Evolutionary conservation across 1,284 basidiomycete species (phyloP), one percentile per base, ranked within the genome.

Genomic region (Blastosporella zonata): DNA sequence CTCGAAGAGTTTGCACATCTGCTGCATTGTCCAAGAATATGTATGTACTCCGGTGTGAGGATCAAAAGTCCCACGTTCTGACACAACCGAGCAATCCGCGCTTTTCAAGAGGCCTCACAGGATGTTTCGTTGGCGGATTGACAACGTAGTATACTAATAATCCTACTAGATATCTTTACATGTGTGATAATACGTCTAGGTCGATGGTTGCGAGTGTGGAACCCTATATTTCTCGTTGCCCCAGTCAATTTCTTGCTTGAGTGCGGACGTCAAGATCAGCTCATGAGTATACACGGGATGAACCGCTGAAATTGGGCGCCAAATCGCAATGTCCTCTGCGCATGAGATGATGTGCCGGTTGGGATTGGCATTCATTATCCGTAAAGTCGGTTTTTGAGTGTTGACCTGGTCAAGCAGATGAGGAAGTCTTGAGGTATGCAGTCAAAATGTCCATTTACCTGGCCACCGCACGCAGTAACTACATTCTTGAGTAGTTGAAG

Each of bases 191-290:
- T n/a, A n/a, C n/a, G n/a, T n/a, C n/a, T n/a, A n/a, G n/a, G n/a
- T n/a, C n/a, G 29, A 38, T 37, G 18, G 13, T 12, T 27, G 9
- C 6, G 62, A 60, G 5, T 58, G 57, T 15, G 55, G 48, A 18
- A 74, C 62, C 35, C 57, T 61, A 49, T 65, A 69, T 20, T 56
- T 61, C 9, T 60, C 59, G 45, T 73, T 71, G 17, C 83, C 74
- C 80, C 80, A 86, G 23, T 82, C 79, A 33, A 87, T 68, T 57
- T 81, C 66, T 62, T 90, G 88, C 52, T 69, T 77, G 59, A 90
- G 63, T 2, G 80, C 78, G 0, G 75, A 78, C 20, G 72, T 78
- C 46, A 90, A 63, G 6, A 91, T 64, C 15, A 90, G 67, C 62
- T 90, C 87, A 13, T 75, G 72, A 1, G 71, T 76, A 64, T 87